Evolutionary conservation across 2,329 filamentous ascomycete species (phyloP).

Genomic region (Hypoxylon sp.): DNA sequence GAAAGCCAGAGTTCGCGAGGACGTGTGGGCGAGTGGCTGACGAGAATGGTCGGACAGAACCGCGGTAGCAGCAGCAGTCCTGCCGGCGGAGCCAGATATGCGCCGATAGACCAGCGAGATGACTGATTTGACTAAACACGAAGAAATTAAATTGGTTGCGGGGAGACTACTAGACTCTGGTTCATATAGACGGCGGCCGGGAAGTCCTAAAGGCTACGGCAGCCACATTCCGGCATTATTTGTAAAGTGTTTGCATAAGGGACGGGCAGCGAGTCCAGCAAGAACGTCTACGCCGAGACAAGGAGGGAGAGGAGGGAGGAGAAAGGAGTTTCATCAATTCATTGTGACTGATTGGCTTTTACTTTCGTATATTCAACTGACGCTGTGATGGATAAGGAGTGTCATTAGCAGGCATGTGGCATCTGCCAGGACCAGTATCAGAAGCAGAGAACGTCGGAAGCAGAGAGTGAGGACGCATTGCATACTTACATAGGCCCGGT

Average conservation of each 20-base stretch:
- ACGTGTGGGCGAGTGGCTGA: slow-evolving; percentile 60
- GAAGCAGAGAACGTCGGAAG: slow-evolving; percentile 23
- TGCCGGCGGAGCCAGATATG: slow-evolving; percentile 49
- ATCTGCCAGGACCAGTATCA: slow-evolving; percentile 2
- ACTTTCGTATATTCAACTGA: slow-evolving; percentile 9
- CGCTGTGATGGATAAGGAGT: slow-evolving; percentile 6
- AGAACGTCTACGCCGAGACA: slow-evolving; percentile 10
- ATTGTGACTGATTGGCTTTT: slow-evolving; percentile 15
- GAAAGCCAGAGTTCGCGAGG: slow-evolving; percentile 46
- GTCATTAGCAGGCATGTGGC: neutral
- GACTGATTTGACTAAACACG: slow-evolving; percentile 43
- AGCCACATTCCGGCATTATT: slow-evolving; percentile 30
- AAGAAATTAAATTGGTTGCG: slow-evolving; percentile 28
- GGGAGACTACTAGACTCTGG: slow-evolving; percentile 35
- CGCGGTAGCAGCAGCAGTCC: slow-evolving; percentile 46
- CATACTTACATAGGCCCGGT: too few species aligned
- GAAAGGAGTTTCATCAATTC: slow-evolving; percentile 22
- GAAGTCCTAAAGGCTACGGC: slow-evolving; percentile 28
- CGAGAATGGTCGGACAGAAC: slow-evolving; percentile 51
- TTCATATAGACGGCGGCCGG: slow-evolving; percentile 40
- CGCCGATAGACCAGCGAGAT: slow-evolving; percentile 52
- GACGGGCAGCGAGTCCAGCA: slow-evolving; percentile 8
- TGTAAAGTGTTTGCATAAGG: slow-evolving; percentile 31
- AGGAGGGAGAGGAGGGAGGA: slow-evolving; percentile 11
- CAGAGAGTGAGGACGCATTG: slow-evolving; percentile 15